Evolutionary conservation across 495 filamentous ascomycete genomes (phyloP).

Genomic region (Daldinia decipiens): DNA sequence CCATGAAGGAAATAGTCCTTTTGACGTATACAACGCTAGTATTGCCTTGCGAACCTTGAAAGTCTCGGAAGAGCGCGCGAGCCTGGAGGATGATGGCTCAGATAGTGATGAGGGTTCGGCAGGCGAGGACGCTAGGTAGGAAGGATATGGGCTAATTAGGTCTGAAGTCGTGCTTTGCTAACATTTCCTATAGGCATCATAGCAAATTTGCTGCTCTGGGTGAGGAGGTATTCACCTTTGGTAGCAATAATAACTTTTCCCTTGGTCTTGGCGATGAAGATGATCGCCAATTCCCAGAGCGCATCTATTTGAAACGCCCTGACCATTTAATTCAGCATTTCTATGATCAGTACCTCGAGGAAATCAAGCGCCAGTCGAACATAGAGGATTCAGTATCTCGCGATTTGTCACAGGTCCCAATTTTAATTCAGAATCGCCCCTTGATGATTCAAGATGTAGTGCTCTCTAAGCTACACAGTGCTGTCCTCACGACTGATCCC

Average conservation of each 20-base stretch:
- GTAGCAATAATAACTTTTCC: conserved; percentile 93
- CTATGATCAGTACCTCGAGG: conserved; percentile 67
- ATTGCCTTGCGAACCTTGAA: conserved; percentile 69
- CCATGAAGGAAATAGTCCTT: conserved; percentile 91
- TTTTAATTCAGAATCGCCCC: conserved; percentile 72
- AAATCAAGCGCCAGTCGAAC: conserved; percentile 30
- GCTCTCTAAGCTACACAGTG: conserved; percentile 92
- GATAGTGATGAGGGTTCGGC: conserved; percentile 53
- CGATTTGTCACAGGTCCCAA: conserved; percentile 67
- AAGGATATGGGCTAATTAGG: conserved; percentile 9
- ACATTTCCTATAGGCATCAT: conserved; percentile 30
- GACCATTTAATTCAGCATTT: conserved; percentile 78
- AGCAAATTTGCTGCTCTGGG: conserved; percentile 59
- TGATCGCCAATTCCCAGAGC: conserved; percentile 91
- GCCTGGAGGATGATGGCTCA: conserved; percentile 52
- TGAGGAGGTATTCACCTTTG: conserved; percentile 91
- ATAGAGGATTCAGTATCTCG: conserved; percentile 45
- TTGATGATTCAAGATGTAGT: conserved; percentile 78
- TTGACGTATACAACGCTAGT: conserved; percentile 87
- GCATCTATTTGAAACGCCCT: conserved; percentile 80
- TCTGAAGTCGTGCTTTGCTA: conserved; percentile 7
- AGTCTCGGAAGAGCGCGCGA: conserved; percentile 36
- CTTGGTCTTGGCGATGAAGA: conserved; percentile 93
- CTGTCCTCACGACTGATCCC: conserved; percentile 88
- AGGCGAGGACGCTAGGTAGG: conserved; percentile 42